phyloP scores from a whole-genome alignment of 139 green algal genomes.

The Chlorella sp. region DNA sequence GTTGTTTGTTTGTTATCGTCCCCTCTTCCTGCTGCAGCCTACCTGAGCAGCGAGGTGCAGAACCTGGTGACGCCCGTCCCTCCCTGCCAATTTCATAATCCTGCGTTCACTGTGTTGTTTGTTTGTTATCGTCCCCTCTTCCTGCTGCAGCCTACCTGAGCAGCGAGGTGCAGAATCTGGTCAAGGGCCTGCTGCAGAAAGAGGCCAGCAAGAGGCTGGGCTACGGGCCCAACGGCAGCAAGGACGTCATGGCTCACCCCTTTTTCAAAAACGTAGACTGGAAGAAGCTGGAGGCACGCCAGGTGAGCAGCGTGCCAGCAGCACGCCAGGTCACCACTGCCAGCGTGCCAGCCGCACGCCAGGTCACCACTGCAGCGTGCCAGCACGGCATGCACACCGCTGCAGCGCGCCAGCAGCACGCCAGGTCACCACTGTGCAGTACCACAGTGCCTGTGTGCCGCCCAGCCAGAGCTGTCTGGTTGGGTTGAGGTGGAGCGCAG shows the following conservation, averaged over 20 bases:
- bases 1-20: not conserved
- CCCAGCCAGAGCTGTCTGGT: no score
- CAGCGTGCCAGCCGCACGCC: no score
- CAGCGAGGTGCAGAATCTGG: constrained; percentile 51
- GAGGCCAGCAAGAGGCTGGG: constrained; percentile 89
- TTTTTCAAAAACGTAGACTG: constrained; percentile 95
- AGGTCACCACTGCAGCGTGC: no score
- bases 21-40: constrained; percentile 40
- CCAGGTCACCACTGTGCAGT: no score
- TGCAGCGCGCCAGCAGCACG: no score
- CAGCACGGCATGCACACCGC: no score
- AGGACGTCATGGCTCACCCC: constrained; percentile 69
- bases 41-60: not conserved
- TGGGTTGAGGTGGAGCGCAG: no score
- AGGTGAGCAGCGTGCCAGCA: constrained; percentile 52
- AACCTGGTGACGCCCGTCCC: no score
- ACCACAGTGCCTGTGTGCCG: no score
- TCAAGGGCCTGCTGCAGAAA: constrained; percentile 84
- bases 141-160: constrained; percentile 59
- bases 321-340: no score
- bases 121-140: not conserved
- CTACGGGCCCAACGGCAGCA: constrained; percentile 67
- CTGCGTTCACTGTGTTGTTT: not conserved
- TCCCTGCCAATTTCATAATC: no score
- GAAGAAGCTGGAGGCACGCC: constrained; percentile 75